Conservation (phyloP, 2,329 filamentous ascomycete genomes). For the Exophiala calicioides region DNA sequence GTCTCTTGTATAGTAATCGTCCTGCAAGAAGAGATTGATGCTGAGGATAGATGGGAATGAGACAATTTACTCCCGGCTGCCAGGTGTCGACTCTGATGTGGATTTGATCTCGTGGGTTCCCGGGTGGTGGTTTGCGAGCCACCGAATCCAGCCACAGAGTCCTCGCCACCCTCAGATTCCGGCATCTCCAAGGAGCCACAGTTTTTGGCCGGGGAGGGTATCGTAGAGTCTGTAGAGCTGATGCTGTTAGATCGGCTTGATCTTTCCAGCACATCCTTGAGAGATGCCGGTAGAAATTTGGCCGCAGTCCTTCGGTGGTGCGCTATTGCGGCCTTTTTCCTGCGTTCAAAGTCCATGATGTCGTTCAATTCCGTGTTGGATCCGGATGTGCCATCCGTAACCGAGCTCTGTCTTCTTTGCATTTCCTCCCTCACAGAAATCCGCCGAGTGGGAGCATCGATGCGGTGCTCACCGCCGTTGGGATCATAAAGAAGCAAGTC, state of each 20-base stretch:
- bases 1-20: background rate
- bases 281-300: background rate
- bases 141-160: constrained; percentile 12
- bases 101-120: constrained; percentile 1
- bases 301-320: constrained; percentile 27
- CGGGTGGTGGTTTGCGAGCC: background rate
- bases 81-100: constrained; percentile 37
- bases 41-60: constrained; percentile 10
- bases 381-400: background rate
- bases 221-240: background rate
- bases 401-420: too few relatives aligned
- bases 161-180: background rate
- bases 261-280: constrained; percentile 1
- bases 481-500: too few relatives aligned
- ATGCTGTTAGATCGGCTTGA: background rate
- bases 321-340: constrained; percentile 40
- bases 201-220: too few relatives aligned
- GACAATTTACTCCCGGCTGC: constrained; percentile 31
- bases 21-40: background rate
- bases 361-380: constrained; percentile 31
- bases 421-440: too few relatives aligned
- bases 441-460: too few relatives aligned
- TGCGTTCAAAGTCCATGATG: constrained; percentile 42
- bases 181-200: background rate
- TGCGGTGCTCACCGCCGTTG: too few relatives aligned